Conservation (phyloP, 495 filamentous ascomycete genomes). For the Lophium mytilinum region DNA sequence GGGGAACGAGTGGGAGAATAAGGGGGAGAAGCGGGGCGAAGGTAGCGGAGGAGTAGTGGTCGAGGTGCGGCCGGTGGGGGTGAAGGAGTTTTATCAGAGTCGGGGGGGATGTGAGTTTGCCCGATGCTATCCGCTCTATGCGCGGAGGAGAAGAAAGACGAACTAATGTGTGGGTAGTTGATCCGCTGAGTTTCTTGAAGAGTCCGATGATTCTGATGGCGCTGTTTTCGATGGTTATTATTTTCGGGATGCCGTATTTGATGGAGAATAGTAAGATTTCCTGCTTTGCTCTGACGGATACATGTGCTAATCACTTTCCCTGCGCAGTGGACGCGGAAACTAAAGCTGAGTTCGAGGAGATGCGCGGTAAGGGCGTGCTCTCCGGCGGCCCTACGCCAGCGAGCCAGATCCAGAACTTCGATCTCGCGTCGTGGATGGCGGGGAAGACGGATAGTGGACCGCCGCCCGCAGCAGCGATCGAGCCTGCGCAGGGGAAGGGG, state of each 20-base stretch:
- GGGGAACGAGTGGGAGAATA: constrained; percentile 83
- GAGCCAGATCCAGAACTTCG: constrained; percentile 60
- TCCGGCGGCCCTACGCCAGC: constrained; percentile 39
- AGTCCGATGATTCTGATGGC: constrained; percentile 94
- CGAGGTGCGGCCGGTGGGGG: constrained; percentile 52
- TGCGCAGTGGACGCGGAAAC: constrained; percentile 86
- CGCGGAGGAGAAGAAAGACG: background rate
- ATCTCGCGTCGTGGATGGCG: constrained; percentile 80
- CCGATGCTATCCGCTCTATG: too few species aligned
- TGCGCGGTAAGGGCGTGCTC: constrained; percentile 67
- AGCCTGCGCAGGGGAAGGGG: background rate
- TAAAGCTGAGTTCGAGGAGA: constrained; percentile 82
- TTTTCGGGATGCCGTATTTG: constrained; percentile 85
- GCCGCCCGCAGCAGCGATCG: constrained; percentile 6
- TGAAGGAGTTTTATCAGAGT: constrained; percentile 66
- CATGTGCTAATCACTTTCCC: background rate
- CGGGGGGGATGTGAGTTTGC: constrained; percentile 59
- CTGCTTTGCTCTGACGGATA: too few species aligned
- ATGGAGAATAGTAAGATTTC: constrained; percentile 82
- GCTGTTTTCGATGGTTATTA: constrained; percentile 66
- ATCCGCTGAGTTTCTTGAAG: constrained; percentile 64
- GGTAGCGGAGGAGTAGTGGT: constrained; percentile 34
- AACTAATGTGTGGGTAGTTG: constrained; percentile 23
- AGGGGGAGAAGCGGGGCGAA: constrained; percentile 51
- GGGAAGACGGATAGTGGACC: constrained; percentile 33